A percentile compares a stretch with the other conserved stretches of the same genome.
These are phyloP conservation scores for Cutaneotrichosporon sp. DNA, from an alignment of 1,284 basidiomycete genomes.

Conservation along the genomic window DNA sequence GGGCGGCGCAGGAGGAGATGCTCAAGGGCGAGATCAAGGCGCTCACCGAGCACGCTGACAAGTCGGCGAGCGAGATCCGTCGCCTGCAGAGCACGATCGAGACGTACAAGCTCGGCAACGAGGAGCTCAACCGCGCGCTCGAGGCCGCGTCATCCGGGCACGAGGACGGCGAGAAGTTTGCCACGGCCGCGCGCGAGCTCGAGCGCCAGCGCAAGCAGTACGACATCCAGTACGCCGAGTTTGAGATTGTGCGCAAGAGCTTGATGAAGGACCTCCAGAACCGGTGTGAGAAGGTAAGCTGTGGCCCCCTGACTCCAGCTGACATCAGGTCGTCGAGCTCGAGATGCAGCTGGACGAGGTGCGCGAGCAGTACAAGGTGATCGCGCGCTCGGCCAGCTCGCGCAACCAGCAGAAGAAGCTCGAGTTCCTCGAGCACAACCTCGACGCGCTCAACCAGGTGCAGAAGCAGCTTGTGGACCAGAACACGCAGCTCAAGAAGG, in stretches of 20 bases:
- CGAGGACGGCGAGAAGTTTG: constrained; percentile 93
- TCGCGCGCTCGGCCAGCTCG: constrained; percentile 95
- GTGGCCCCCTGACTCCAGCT: background rate
- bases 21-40: constrained; percentile 84
- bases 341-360: constrained; percentile 99
- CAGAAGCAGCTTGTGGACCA: constrained; percentile 99
- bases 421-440: constrained; percentile 95
- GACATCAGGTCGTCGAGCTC: constrained; percentile 86
- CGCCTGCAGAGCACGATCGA: constrained; percentile 84
- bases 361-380: constrained; percentile 98
- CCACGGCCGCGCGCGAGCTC: constrained; percentile 94
- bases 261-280: constrained; percentile 99
- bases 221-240: constrained; percentile 95
- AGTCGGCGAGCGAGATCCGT: constrained; percentile 81
- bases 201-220: constrained; percentile 96
- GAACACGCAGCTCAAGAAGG: constrained; percentile 96
- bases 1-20: constrained; percentile 86
- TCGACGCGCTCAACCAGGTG: constrained; percentile 92
- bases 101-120: constrained; percentile 92
- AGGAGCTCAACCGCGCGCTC: constrained; percentile 97
- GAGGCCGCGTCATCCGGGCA: constrained; percentile 95
- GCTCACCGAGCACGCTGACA: constrained; percentile 87
- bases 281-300: constrained; percentile 92
- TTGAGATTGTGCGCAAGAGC: constrained; percentile 98
- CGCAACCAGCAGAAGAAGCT: constrained; percentile 99